A percentile compares a stretch with the other conserved stretches of the same genome.
Conservation (phyloP, 1,284 basidiomycete species). For the Rhodotorula sp. region DNA sequence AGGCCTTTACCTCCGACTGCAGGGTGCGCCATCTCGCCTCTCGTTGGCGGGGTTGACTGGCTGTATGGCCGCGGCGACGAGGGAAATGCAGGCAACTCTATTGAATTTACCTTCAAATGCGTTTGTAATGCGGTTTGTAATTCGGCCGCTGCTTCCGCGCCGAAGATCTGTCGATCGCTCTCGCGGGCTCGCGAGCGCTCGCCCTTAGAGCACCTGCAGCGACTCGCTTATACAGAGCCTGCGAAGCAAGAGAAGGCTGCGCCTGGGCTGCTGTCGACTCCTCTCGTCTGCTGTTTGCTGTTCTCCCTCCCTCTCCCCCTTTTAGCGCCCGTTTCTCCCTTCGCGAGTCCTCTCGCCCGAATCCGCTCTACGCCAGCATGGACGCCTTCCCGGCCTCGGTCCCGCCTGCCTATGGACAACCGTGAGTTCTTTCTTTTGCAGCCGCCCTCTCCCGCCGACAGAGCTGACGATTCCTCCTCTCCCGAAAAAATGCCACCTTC, state of each 20-base stretch:
- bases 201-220: too few relatives aligned
- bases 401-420: slow-evolving; percentile 11
- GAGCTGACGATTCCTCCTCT: neutral
- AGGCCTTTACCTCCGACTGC: slow-evolving; percentile 8
- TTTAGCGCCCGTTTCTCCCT: neutral
- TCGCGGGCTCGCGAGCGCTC: too few relatives aligned
- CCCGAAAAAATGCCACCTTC: neutral
- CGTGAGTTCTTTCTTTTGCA: neutral
- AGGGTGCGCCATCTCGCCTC: slow-evolving; percentile 1
- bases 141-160: too few relatives aligned
- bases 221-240: too few relatives aligned
- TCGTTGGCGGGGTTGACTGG: too few relatives aligned
- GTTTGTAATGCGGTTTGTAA: too few relatives aligned
- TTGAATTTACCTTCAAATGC: too few relatives aligned
- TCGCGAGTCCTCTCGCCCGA: neutral
- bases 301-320: neutral
- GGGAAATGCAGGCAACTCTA: too few relatives aligned
- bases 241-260: too few relatives aligned
- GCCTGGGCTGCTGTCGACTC: neutral
- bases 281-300: neutral
- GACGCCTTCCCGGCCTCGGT: slow-evolving; percentile 33
- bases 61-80: too few relatives aligned
- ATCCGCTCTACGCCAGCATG: slow-evolving; percentile 7
- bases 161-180: too few relatives aligned
- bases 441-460: too few relatives aligned